These are phyloP conservation scores for Kwoniella mangroviensis DNA, from an alignment of 768 basidiomycete genomes.

Conservation along the genomic window DNA sequence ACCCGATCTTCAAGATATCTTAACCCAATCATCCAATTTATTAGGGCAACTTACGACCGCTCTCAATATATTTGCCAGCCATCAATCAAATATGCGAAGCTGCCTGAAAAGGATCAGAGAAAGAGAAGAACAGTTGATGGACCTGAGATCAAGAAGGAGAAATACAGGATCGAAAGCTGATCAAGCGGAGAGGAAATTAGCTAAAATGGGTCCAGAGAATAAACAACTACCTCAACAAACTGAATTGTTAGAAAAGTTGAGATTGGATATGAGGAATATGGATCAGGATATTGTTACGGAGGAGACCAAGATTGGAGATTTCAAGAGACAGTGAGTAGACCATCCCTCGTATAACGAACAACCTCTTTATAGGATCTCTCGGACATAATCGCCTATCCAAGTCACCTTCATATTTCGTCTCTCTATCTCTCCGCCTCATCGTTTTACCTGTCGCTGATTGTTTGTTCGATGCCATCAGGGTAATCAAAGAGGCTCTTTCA, in stretches of 20 bases:
- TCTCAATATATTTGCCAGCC: conserved; percentile 70
- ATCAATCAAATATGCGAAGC: conserved; percentile 70
- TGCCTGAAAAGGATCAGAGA: conserved; percentile 82
- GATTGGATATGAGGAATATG: conserved; percentile 72
- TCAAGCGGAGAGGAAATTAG: conserved; percentile 81
- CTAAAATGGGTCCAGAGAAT: conserved; percentile 86
- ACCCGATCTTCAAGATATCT: conserved; percentile 64
- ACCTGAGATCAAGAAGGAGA: conserved; percentile 72
- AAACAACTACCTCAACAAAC: conserved; percentile 78
- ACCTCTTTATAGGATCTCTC: no score
- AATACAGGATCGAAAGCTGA: conserved; percentile 73
- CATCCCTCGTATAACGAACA: no score
- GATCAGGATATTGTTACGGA: conserved; percentile 83
- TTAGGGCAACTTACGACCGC: conserved; percentile 71
- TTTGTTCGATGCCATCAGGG: conserved; percentile 33
- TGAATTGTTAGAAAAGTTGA: conserved; percentile 70
- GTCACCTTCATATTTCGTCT: not conserved
- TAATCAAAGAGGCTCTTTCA: conserved; percentile 72
- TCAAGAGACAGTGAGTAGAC: conserved; percentile 66
- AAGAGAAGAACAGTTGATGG: conserved; percentile 80
- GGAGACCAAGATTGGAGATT: conserved; percentile 79
- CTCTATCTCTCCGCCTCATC: not conserved
- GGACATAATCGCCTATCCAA: no score
- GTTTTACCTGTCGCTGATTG: no score
- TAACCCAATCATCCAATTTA: conserved; percentile 71